These are phyloP conservation scores for Neonothopanus nambi DNA, from an alignment of 1,284 basidiomycete genomes.

Conservation along the genomic window DNA sequence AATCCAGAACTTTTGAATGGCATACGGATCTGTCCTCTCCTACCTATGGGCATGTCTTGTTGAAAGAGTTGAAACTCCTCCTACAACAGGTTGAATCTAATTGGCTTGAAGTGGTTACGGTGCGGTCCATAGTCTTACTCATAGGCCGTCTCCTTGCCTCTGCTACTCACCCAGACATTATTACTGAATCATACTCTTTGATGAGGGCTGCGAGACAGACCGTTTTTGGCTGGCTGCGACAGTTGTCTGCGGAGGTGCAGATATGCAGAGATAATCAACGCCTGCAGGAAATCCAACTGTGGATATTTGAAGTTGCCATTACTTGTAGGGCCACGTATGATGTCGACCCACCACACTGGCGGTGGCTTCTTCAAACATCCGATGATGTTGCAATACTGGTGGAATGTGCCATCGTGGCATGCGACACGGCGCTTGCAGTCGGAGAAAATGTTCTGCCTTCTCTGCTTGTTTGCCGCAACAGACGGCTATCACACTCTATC, in stretches of 20 bases:
- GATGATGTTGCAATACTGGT: slow-evolving; percentile 33
- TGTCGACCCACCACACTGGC: slow-evolving; percentile 27
- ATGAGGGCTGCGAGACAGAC: background rate
- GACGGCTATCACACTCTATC: background rate
- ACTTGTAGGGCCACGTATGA: slow-evolving; percentile 43
- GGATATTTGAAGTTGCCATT: slow-evolving; percentile 34
- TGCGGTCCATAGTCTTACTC: slow-evolving; percentile 38
- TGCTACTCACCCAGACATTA: background rate
- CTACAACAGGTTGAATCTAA: slow-evolving; percentile 34
- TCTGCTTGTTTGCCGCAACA: slow-evolving; percentile 18
- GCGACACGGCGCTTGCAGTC: slow-evolving; percentile 26
- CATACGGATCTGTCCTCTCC: slow-evolving; percentile 33
- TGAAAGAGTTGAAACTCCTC: slow-evolving; percentile 34
- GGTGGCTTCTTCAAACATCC: slow-evolving; percentile 21
- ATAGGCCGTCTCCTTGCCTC: slow-evolving; percentile 35
- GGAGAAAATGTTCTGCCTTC: background rate
- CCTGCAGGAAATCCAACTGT: slow-evolving; percentile 22
- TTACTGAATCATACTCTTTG: background rate
- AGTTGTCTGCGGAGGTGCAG: background rate
- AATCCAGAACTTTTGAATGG: slow-evolving; percentile 22
- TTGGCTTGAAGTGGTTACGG: slow-evolving; percentile 42
- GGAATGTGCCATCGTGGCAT: slow-evolving; percentile 34
- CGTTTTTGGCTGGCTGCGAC: slow-evolving; percentile 1
- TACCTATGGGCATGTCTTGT: slow-evolving; percentile 34
- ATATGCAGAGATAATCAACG: slow-evolving; percentile 19